Conservation (phyloP, 2,329 filamentous ascomycete genomes). For the Ophiostoma ips region DNA sequence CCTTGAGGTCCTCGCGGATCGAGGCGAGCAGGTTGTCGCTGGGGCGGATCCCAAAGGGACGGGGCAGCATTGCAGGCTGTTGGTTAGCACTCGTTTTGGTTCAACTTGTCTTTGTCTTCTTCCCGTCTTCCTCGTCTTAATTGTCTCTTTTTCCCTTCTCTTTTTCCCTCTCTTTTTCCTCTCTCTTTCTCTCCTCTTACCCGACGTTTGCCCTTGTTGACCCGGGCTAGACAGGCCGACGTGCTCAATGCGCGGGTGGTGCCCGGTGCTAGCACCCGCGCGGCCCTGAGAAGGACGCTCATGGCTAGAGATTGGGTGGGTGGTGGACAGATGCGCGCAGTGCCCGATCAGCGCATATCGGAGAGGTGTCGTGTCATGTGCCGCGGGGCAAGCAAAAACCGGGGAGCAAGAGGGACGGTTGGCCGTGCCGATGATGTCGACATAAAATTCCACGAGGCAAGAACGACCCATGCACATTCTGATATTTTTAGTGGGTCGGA, state of each 20-base stretch:
- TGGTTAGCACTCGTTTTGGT: no score
- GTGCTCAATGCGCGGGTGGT: conserved; percentile 4
- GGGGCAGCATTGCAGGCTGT: background rate
- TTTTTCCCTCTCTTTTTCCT: background rate
- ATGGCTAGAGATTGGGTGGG: background rate
- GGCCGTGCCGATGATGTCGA: background rate
- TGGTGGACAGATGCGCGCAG: background rate
- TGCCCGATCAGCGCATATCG: background rate
- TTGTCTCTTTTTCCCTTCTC: background rate
- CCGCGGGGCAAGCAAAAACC: background rate
- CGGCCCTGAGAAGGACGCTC: conserved; percentile 13
- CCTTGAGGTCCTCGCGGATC: conserved; percentile 2
- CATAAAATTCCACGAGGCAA: background rate
- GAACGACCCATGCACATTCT: conserved; percentile 13
- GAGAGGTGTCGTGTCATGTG: background rate
- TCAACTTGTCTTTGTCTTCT: no score
- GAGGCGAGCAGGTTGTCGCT: background rate
- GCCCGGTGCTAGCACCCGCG: background rate
- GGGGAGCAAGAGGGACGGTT: background rate
- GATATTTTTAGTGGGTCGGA: conserved; percentile 5
- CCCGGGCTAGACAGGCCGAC: background rate
- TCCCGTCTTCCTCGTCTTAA: no score
- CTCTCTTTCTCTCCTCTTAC: background rate
- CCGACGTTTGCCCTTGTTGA: background rate
- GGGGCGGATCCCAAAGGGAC: background rate